Base-by-base conservation (phyloP, 306 rosid species). In the Glycine latifolia region DNA sequence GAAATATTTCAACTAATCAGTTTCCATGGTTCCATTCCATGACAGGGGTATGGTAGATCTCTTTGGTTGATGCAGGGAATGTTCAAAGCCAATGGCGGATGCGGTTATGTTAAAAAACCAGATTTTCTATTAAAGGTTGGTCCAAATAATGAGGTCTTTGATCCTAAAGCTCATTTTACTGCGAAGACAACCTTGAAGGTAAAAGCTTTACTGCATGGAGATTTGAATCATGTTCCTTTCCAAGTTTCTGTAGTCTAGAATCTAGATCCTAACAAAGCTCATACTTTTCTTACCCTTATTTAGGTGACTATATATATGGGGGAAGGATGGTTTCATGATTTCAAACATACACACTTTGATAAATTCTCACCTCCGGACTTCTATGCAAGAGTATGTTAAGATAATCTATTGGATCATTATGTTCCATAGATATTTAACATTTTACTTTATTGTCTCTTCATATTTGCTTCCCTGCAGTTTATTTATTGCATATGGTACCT, bases 41-140 rank as follows among this genome's bases (percentile, higher is more conserved):
- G 74, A 59, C 73, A 96, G 99, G 99, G 99, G 43, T 47, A 89
- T 85, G 99, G 99, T 50, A 94, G 99, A 85, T 91, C 99, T 68
- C 91, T 96, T 20, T 93, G 98, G 98, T 72, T 93, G 92, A 96
- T 96, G 99, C 92, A 96, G 15, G 99, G 99, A 70, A 96, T 96
- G 98, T 96, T 96, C 85, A 93, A 86, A 89, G 93, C 98, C 79
- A 96, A 96, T 74, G 97, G 97, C 0, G 89, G 91, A 68, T 96
- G 98, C 31, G 99, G 99, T 49, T 96, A 89, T 82, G 91, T 96
- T 69, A 96, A 93, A 87, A 96, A 96, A 92, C 98, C 99, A 55
- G 95, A 93, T 70, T 86, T 91, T 86, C 85, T 96, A 54, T 73
- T 96, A 78, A 82, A 78, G 72, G 15, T 47, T 68, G 91, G 86